phyloP scores from a whole-genome alignment of 163 green algal genomes.

The Chlorella variabilis region DNA sequence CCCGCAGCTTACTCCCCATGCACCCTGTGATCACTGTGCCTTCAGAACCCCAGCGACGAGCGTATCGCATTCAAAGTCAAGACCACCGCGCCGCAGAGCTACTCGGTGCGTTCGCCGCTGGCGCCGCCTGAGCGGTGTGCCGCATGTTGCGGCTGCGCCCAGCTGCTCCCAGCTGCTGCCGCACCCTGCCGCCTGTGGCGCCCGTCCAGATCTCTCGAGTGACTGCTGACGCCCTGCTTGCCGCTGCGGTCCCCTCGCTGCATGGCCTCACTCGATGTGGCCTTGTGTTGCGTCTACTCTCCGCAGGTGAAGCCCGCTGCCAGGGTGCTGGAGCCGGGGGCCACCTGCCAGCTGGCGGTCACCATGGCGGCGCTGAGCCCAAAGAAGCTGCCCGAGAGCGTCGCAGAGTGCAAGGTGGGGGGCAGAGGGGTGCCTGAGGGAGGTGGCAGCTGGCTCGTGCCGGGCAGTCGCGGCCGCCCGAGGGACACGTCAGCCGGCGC shows the following conservation, averaged over 20 bases:
- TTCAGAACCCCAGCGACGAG: constrained; percentile 31
- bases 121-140: too few species aligned
- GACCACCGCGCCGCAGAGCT: constrained; percentile 1
- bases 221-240: background rate
- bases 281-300: too few species aligned
- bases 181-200: too few species aligned
- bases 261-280: background rate
- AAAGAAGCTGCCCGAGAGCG: background rate
- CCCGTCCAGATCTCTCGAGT: background rate
- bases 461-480: too few species aligned
- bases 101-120: constrained; percentile 1
- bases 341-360: background rate
- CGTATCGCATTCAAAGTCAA: constrained; percentile 30
- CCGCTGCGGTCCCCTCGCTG: background rate
- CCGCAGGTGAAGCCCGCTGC: constrained; percentile 7
- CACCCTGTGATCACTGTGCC: too few species aligned
- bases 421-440: too few species aligned
- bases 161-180: background rate
- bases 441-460: too few species aligned
- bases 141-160: too few species aligned
- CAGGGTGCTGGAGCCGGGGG: background rate
- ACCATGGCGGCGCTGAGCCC: constrained; percentile 14
- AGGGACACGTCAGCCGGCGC: too few species aligned
- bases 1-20: background rate
- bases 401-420: constrained; percentile 6